Conservation (phyloP, 371 early-diverging fungal species). For the Lichtheimia ornata region DNA sequence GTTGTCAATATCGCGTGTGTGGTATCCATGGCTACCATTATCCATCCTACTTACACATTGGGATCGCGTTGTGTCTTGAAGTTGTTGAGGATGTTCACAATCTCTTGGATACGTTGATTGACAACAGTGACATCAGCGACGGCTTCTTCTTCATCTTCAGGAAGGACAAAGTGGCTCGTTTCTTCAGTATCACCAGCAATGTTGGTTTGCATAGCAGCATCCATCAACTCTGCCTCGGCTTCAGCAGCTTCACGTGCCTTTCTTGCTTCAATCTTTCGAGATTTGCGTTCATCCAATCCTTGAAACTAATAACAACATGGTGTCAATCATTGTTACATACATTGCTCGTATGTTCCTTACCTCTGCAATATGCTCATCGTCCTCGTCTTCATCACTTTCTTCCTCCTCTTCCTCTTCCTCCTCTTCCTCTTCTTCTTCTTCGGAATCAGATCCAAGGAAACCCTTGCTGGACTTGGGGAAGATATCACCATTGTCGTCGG, state of each 20-base stretch:
- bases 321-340: not conserved
- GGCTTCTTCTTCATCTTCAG: constrained; percentile 74
- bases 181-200: constrained; percentile 69
- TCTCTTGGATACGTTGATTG: constrained; percentile 87
- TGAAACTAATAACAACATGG: constrained; percentile 22
- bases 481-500: constrained; percentile 40
- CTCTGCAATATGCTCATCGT: constrained; percentile 36
- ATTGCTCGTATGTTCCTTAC: constrained; percentile 4
- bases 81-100: constrained; percentile 84
- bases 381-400: constrained; percentile 31
- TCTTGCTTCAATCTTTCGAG: constrained; percentile 67
- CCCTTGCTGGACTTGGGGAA: constrained; percentile 56
- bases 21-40: not conserved
- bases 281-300: constrained; percentile 70
- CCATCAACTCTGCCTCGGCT: constrained; percentile 73
- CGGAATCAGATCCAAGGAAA: constrained; percentile 59
- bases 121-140: constrained; percentile 66
- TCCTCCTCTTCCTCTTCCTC: constrained; percentile 29
- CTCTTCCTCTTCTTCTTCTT: constrained; percentile 44
- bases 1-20: constrained; percentile 1
- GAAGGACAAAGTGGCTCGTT: constrained; percentile 57
- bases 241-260: constrained; percentile 54
- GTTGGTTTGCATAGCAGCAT: constrained; percentile 77
- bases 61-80: constrained; percentile 84
- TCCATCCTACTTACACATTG: constrained; percentile 41